These are phyloP conservation scores for Acer negundo DNA, from an alignment of 345 rosid genomes.

Conservation along the genomic window DNA sequence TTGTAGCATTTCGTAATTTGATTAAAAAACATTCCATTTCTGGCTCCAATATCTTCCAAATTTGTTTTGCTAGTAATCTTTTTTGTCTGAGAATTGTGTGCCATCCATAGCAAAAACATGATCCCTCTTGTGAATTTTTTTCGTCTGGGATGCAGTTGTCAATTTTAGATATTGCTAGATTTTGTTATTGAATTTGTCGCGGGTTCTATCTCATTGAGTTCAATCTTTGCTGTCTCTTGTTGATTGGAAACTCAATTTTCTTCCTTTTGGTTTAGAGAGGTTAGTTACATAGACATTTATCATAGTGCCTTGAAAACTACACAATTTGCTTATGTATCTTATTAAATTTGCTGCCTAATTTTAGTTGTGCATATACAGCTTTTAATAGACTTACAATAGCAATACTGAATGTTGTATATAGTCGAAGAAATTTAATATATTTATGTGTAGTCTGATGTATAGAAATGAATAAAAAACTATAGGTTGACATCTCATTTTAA, in stretches of 20 bases:
- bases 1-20: not conserved
- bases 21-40: not conserved
- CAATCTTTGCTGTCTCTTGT: not conserved
- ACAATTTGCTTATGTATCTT: not conserved
- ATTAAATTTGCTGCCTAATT: not conserved
- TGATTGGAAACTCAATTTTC: not conserved
- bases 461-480: not conserved
- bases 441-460: conserved; percentile 5
- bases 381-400: not conserved
- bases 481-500: not conserved
- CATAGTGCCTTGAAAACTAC: not conserved
- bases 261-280: not conserved
- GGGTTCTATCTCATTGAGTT: not conserved
- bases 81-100: not conserved
- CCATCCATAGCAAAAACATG: not conserved
- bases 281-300: not conserved
- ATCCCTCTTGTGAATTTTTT: not conserved
- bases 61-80: not conserved
- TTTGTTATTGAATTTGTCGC: not conserved
- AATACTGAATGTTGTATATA: not conserved
- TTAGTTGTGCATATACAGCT: not conserved
- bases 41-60: not conserved
- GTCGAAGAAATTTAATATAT: not conserved
- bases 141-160: not conserved
- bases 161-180: not conserved